Conservation (phyloP, 179 eudicot species). For the Vitellaria paradoxa region DNA sequence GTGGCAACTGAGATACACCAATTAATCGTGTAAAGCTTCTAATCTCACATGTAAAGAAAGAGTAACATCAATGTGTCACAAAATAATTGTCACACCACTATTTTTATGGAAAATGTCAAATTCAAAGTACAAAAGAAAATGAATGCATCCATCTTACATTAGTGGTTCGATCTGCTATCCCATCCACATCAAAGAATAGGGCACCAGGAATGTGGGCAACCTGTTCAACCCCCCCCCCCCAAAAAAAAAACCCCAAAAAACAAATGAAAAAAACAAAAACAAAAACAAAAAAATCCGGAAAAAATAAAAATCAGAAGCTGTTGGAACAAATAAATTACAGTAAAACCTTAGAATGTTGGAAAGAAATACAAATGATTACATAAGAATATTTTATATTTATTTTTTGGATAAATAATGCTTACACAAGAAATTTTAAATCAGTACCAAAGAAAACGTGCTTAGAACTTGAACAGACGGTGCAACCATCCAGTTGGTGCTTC, state of each 20-base stretch:
- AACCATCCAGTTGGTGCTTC: background rate
- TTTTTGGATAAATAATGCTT: too few relatives aligned
- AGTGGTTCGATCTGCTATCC: conserved; percentile 71
- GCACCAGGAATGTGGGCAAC: conserved; percentile 97
- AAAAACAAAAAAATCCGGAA: background rate
- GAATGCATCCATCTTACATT: conserved; percentile 55
- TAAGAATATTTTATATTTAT: too few relatives aligned
- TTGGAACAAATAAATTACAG: background rate
- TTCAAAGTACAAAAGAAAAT: background rate
- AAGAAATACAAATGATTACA: too few relatives aligned
- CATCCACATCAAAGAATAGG: conserved; percentile 90
- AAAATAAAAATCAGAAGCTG: too few relatives aligned
- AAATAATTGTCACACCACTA: background rate
- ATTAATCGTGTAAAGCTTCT: background rate
- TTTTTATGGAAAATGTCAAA: background rate
- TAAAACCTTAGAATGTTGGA: background rate
- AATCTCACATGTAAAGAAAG: background rate
- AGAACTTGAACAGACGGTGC: background rate
- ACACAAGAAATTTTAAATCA: background rate
- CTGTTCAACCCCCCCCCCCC: conserved; percentile 36
- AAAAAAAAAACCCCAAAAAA: background rate
- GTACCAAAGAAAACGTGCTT: background rate
- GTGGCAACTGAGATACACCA: conserved; percentile 72
- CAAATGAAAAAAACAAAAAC: too few relatives aligned
- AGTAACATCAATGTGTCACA: background rate